Base-by-base conservation (phyloP, 2,329 filamentous ascomycete species). In the Aureobasidium zeae region DNA sequence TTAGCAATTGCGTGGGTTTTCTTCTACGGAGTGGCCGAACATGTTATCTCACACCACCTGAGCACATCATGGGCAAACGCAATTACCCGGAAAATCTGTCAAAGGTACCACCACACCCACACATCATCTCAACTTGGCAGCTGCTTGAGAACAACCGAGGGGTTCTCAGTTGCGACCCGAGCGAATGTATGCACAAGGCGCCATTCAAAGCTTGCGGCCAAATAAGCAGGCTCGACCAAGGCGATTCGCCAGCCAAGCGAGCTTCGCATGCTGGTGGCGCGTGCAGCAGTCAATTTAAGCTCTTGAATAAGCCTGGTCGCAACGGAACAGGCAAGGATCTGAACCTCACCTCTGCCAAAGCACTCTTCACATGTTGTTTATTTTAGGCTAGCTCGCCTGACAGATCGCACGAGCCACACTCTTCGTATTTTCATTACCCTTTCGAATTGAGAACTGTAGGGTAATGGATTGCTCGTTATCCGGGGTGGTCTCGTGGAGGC, bases 401-500 rank as follows among this genome's bases (percentile, higher is more conserved):
- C 39, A 43, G 22, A n/a, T n/a, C n/a, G 39, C 39, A 43, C 39
- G 39, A 43, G 39, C 39, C 39, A 30, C 22, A n/a, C 12, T 16
- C 22, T 20, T 13, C 17, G 21, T 3, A 16, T 43, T 43, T 34
- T 10, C 16, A 43, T 43, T 43, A 43, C 39, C 39, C 30, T 22
- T 43, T 43, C 38, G 22, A 34, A 43, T 43, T 19, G 30, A 15
- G 21, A 43, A 43, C 26, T 34, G 21, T 20, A 33, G 7, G 22
- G 39, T 43, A 43, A 43, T 28, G 30, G 30, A 43, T 34, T 43
- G 30, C 29, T 43, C 39, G 29, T 43, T 45, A 45, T 45, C 43
- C 19, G 34, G 28, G 22, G 32, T 25, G 2, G 24, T 21, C 34
- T 26, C 33, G 26, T 24, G 42, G 34, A 11, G 25, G 43, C 43